Conservation (phyloP, 192 early-diverging fungal species). For the Entomortierella beljakovae region DNA sequence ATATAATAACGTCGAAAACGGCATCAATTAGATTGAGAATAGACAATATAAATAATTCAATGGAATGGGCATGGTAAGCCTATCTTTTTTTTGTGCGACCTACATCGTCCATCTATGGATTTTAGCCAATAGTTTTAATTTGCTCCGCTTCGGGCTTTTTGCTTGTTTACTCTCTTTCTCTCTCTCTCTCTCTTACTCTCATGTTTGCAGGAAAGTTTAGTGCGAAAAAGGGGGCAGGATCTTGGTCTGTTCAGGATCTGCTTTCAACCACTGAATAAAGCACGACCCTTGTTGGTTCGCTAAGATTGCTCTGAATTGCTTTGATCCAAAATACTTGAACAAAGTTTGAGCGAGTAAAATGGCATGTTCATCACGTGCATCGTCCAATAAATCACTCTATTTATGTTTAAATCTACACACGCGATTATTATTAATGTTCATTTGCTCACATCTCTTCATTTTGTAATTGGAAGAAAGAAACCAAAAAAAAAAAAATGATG, state of each 20-base stretch:
- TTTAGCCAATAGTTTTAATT: constrained; percentile 9
- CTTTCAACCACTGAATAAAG: constrained; percentile 1
- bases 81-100: background rate
- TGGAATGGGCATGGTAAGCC: too few species aligned
- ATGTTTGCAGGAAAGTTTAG: background rate
- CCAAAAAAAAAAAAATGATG: background rate
- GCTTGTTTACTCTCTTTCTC: constrained; percentile 2
- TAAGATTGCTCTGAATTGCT: constrained; percentile 8
- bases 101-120: background rate
- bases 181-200: too few species aligned
- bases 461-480: background rate
- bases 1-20: too few species aligned
- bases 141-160: constrained; percentile 11
- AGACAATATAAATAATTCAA: too few species aligned
- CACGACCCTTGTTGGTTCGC: constrained; percentile 16
- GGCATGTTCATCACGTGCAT: background rate
- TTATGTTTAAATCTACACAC: background rate
- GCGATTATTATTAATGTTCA: background rate
- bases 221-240: background rate
- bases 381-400: background rate
- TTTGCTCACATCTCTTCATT: background rate
- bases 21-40: too few species aligned
- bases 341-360: background rate
- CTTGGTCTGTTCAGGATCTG: background rate
- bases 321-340: background rate